phyloP scores from a whole-genome alignment of 2,329 filamentous ascomycete genomes.

The Fusarium miscanthi region DNA sequence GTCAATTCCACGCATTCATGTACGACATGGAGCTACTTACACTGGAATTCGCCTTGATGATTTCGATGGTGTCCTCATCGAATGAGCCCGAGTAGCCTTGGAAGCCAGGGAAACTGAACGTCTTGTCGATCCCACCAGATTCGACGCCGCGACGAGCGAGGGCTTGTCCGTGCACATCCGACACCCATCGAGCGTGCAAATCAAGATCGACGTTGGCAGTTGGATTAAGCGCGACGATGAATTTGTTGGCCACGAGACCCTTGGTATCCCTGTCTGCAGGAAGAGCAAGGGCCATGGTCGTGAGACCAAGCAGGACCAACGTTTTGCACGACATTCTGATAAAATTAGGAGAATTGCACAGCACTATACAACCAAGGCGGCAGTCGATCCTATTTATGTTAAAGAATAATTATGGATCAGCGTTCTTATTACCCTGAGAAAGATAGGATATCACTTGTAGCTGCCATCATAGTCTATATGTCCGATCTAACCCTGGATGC shows the following conservation, averaged over 20 bases:
- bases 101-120: conserved; percentile 2
- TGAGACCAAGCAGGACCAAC: not conserved
- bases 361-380: fast-evolving
- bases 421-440: fast-evolving
- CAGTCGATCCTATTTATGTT: not conserved
- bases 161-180: not conserved
- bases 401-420: fast-evolving
- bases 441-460: not conserved
- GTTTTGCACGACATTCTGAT: not conserved
- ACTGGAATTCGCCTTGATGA: conserved; percentile 3
- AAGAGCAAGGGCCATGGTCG: not conserved
- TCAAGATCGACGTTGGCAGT: not conserved
- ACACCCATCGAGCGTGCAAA: not conserved
- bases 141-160: not conserved
- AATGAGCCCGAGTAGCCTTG: not conserved
- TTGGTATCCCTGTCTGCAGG: not conserved
- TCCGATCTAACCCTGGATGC: not conserved
- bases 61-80: not conserved
- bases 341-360: fast-evolving
- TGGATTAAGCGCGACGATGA: not conserved
- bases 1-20: not conserved
- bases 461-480: not conserved
- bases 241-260: not conserved
- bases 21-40: not conserved
- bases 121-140: not conserved